Percentiles rank a stretch among this genome's conserved stretches.
Evolutionary conservation across 495 filamentous ascomycete genomes (phyloP).

Genomic region (Xylaria venustula): DNA sequence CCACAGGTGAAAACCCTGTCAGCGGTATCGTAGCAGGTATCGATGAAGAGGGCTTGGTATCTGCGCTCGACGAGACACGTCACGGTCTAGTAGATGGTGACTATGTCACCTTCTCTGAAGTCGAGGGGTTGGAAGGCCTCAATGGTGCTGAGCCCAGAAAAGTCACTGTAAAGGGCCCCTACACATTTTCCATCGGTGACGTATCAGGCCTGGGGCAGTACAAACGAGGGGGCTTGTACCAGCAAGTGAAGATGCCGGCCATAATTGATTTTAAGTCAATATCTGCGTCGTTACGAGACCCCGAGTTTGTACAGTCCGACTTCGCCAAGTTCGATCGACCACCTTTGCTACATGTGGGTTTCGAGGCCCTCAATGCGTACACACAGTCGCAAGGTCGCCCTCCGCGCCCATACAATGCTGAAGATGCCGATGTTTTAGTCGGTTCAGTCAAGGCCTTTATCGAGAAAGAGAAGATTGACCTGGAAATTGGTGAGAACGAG

Average conservation of each 20-base stretch:
- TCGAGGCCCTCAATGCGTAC: constrained; percentile 90
- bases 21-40: constrained; percentile 89
- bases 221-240: constrained; percentile 80
- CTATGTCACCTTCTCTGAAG: constrained; percentile 88
- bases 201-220: constrained; percentile 84
- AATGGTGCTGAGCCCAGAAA: constrained; percentile 82
- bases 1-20: constrained; percentile 85
- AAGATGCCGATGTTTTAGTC: constrained; percentile 76
- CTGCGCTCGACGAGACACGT: constrained; percentile 90
- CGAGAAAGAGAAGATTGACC: constrained; percentile 63
- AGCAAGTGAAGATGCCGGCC: constrained; percentile 98
- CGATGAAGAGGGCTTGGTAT: constrained; percentile 84
- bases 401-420: constrained; percentile 78
- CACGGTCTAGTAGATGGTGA: constrained; percentile 97
- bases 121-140: constrained; percentile 88
- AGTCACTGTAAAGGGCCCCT: constrained; percentile 90
- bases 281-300: constrained; percentile 71
- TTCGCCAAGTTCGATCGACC: constrained; percentile 97
- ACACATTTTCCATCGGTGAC: constrained; percentile 96
- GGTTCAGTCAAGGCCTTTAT: constrained; percentile 70
- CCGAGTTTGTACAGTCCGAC: constrained; percentile 88
- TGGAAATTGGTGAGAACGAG: constrained; percentile 90
- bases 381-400: constrained; percentile 67
- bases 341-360: constrained; percentile 83
- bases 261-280: constrained; percentile 85